Percentiles rank a stretch among this genome's conserved stretches.
Conservation (phyloP, 495 filamentous ascomycete species). For the Tuber magnatum region DNA sequence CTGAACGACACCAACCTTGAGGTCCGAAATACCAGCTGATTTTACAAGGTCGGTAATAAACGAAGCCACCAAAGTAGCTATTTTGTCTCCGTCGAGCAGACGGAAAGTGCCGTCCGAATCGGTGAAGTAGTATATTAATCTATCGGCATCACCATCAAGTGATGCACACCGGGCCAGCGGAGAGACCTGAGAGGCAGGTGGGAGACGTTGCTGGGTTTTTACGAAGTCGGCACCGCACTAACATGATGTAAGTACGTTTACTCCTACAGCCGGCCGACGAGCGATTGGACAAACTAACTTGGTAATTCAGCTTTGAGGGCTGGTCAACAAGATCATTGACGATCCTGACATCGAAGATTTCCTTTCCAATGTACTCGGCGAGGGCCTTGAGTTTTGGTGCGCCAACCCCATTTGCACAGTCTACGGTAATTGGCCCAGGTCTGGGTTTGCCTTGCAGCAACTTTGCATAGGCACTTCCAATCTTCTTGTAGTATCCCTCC, state of each 20-base stretch:
- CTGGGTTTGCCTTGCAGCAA: conserved; percentile 68
- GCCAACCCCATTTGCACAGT: conserved; percentile 95
- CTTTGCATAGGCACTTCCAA: conserved; percentile 67
- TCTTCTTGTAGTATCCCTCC: conserved; percentile 89
- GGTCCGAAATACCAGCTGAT: conserved; percentile 66
- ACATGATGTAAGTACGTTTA: conserved; percentile 18
- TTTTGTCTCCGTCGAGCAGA: conserved; percentile 91
- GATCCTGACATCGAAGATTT: conserved; percentile 70
- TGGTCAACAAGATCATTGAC: conserved; percentile 86
- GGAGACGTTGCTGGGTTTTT: conserved; percentile 90
- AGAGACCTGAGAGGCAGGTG: conserved; percentile 68
- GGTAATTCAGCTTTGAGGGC: conserved; percentile 77
- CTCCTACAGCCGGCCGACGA: not conserved
- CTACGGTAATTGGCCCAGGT: conserved; percentile 66
- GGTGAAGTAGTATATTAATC: conserved; percentile 88
- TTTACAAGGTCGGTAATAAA: conserved; percentile 87
- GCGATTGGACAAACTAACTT: conserved; percentile 50
- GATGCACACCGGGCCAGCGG: conserved; percentile 79
- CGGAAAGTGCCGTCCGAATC: conserved; percentile 75
- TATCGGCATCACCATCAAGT: conserved; percentile 89
- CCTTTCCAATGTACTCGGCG: conserved; percentile 68
- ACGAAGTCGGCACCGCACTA: conserved; percentile 95
- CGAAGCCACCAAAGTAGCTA: conserved; percentile 84
- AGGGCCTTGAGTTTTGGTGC: conserved; percentile 84
- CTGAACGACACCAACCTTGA: conserved; percentile 89